phyloP scores from a whole-genome alignment of 73 alveolate species.

The Paramecium caudatum region DNA sequence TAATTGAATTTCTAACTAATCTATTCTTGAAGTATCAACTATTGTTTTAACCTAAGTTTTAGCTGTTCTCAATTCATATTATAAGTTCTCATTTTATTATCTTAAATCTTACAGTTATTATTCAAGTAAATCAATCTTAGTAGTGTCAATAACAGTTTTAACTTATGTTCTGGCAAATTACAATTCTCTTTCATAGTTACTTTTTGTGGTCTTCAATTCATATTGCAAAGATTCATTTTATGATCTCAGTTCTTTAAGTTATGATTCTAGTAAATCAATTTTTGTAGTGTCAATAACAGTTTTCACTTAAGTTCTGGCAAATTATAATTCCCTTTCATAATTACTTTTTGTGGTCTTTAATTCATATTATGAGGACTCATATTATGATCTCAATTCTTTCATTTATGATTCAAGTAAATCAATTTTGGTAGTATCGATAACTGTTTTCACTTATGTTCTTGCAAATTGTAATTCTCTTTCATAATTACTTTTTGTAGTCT shows the following conservation, averaged over 20 bases:
- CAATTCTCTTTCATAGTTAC: neutral
- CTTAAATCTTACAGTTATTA: no score
- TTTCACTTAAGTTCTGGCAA: no score
- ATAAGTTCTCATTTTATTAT: no score
- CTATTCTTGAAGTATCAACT: no score
- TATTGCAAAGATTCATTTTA: neutral
- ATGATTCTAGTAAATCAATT: neutral
- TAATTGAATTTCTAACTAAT: no score
- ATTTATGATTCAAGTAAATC: neutral
- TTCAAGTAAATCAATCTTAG: no score
- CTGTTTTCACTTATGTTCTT: slow-evolving; percentile 13
- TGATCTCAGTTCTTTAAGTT: neutral
- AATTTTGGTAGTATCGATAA: neutral
- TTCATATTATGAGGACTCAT: neutral
- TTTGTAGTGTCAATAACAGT: slow-evolving; percentile 2
- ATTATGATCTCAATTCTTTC: slow-evolving; percentile 6
- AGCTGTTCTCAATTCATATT: no score
- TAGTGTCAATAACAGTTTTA: no score
- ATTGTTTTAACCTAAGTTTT: no score
- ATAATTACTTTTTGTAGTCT: no score
- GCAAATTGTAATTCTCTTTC: no score
- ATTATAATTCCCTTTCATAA: neutral
- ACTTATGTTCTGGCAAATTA: no score
- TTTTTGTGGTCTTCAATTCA: neutral
- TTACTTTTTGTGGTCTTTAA: neutral